phyloP scores from a whole-genome alignment of 352 stramenopile genomes.

The Globisporangium emineosum region DNA sequence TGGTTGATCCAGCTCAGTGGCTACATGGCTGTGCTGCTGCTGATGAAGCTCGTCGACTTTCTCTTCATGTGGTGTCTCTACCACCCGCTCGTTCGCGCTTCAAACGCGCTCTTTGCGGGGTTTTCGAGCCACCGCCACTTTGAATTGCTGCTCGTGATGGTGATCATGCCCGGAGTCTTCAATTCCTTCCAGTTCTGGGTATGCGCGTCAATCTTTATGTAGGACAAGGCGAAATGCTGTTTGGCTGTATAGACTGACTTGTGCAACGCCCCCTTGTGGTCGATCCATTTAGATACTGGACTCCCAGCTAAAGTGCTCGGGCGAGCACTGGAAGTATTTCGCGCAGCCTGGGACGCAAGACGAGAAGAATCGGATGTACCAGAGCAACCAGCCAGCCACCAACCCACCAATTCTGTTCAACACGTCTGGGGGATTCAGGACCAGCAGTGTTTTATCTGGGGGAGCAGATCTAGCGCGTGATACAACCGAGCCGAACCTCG shows the following conservation, averaged over 20 bases:
- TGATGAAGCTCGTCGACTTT: constrained; percentile 54
- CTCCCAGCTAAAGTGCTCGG: constrained; percentile 55
- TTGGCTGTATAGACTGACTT: background rate
- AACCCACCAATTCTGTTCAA: constrained; percentile 1
- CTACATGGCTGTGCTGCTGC: constrained; percentile 38
- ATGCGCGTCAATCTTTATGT: background rate
- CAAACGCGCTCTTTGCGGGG: constrained; percentile 44
- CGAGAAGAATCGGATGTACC: constrained; percentile 35
- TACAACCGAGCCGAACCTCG: constrained; percentile 17
- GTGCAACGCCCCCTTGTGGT: no score
- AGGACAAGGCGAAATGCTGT: background rate
- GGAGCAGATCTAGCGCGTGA: background rate
- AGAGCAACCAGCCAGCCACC: constrained; percentile 4
- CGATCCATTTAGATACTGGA: constrained; percentile 54
- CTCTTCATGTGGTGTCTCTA: constrained; percentile 47
- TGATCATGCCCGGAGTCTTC: constrained; percentile 60
- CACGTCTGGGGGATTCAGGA: no score
- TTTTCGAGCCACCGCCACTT: constrained; percentile 64
- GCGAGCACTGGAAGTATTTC: constrained; percentile 40
- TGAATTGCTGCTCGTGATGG: constrained; percentile 76
- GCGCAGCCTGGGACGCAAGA: constrained; percentile 16
- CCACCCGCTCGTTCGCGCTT: constrained; percentile 33
- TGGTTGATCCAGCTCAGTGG: constrained; percentile 55
- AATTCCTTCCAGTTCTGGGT: constrained; percentile 81
- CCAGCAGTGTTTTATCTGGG: no score